A percentile compares a stretch with the other conserved stretches of the same genome.
These are phyloP conservation scores for Syzygium syzygioides DNA, from an alignment of 441 rosid species.

Conservation along the genomic window DNA sequence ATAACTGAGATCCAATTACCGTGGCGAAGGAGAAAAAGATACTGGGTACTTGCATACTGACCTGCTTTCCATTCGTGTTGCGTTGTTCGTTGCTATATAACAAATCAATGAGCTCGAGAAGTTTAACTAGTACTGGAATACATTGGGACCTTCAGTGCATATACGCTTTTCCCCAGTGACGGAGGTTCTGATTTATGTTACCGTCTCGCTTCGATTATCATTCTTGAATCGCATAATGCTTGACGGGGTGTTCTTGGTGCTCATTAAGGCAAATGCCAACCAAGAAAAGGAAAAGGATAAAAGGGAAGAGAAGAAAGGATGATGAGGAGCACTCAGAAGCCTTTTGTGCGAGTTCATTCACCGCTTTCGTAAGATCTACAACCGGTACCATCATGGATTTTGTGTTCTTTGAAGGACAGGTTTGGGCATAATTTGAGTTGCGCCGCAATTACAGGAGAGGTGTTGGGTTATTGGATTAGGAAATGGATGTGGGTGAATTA, in stretches of 20 bases:
- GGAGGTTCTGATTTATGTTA: neutral
- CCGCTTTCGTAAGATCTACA: neutral
- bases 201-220: neutral
- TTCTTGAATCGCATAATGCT: neutral
- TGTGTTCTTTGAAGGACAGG: too few relatives aligned
- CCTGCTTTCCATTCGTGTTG: neutral
- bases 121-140: neutral
- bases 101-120: neutral
- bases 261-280: too few relatives aligned
- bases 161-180: neutral
- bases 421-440: too few relatives aligned
- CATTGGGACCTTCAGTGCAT: neutral
- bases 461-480: too few relatives aligned
- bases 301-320: too few relatives aligned
- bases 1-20: neutral
- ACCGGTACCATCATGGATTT: too few relatives aligned
- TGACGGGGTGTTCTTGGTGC: neutral
- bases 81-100: neutral
- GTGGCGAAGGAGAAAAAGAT: neutral
- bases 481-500: too few relatives aligned
- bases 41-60: neutral
- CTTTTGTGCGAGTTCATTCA: neutral
- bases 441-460: too few relatives aligned
- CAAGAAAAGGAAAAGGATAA: too few relatives aligned
- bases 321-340: too few relatives aligned